Conservation (phyloP, 2,329 filamentous ascomycete species). For the Neofusicoccum ribis region DNA sequence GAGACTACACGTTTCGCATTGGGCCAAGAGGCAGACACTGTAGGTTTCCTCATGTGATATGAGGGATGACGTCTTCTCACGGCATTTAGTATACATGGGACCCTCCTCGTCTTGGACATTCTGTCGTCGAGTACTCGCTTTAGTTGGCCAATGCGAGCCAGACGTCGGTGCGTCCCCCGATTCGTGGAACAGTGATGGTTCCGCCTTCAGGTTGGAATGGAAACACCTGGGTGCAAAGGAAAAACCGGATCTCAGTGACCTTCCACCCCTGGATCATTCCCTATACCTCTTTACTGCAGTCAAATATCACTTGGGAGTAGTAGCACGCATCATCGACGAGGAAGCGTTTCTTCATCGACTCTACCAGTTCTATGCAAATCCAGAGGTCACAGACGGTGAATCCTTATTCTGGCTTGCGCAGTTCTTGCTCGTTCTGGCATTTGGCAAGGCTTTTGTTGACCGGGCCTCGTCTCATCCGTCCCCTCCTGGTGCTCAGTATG, state of each 20-base stretch:
- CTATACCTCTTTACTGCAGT: not conserved
- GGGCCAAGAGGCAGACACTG: not conserved
- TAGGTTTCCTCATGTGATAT: not conserved
- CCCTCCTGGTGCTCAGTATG: not conserved
- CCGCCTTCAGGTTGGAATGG: not conserved
- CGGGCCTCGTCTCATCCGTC: too few relatives aligned
- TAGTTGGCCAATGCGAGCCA: not conserved
- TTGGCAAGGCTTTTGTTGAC: not conserved
- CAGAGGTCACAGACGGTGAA: not conserved
- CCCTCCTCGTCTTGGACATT: not conserved
- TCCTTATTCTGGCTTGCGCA: not conserved
- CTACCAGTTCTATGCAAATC: too few relatives aligned
- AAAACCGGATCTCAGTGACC: not conserved
- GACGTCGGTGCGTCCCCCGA: not conserved
- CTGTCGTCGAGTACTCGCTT: not conserved
- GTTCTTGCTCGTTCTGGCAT: not conserved
- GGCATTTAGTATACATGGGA: not conserved
- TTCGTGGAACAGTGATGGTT: not conserved
- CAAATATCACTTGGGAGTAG: not conserved
- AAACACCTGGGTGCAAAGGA: not conserved
- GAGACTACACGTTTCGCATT: not conserved
- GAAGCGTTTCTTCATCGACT: not conserved
- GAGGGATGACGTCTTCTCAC: too few relatives aligned
- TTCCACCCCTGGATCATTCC: not conserved
- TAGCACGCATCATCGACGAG: not conserved